These are phyloP conservation scores for Apiotrichum veenhuisii DNA, from an alignment of 1,284 basidiomycete species.

Conservation along the genomic window DNA sequence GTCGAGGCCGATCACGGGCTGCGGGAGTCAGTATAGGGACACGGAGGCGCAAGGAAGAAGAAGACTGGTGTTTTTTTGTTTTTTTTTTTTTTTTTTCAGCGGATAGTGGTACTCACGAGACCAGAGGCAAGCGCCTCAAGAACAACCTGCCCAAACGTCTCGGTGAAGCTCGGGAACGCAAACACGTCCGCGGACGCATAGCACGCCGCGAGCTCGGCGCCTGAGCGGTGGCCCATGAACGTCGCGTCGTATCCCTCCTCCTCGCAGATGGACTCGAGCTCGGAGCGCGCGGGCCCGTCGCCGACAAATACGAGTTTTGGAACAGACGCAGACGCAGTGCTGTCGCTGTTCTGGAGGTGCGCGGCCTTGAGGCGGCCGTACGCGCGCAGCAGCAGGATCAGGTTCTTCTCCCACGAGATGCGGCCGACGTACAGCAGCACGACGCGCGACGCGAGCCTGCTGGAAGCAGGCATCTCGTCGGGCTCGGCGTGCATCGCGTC, in stretches of 20 bases:
- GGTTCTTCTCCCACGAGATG: slow-evolving; percentile 59
- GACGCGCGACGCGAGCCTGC: slow-evolving; percentile 23
- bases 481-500: slow-evolving; percentile 17
- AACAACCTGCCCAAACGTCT: slow-evolving; percentile 59
- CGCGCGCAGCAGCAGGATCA: slow-evolving; percentile 56
- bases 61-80: too few species aligned
- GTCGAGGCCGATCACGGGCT: slow-evolving; percentile 57
- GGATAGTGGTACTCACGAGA: slow-evolving; percentile 31
- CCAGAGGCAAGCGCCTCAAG: slow-evolving; percentile 57
- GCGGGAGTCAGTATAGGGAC: background rate
- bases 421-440: slow-evolving; percentile 49
- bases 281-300: slow-evolving; percentile 55
- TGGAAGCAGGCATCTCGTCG: slow-evolving; percentile 9
- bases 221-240: slow-evolving; percentile 55
- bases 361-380: slow-evolving; percentile 47
- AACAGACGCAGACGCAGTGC: too few species aligned
- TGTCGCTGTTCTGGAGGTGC: too few species aligned
- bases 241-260: slow-evolving; percentile 52
- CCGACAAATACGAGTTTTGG: slow-evolving; percentile 58
- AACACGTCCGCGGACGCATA: slow-evolving; percentile 58
- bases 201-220: slow-evolving; percentile 49
- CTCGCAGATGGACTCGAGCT: slow-evolving; percentile 52
- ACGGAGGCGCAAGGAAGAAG: too few species aligned
- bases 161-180: slow-evolving; percentile 56
- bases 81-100: too few species aligned